phyloP scores from a whole-genome alignment of 805 yeast genomes.

The Wickerhamiella azymoides region DNA sequence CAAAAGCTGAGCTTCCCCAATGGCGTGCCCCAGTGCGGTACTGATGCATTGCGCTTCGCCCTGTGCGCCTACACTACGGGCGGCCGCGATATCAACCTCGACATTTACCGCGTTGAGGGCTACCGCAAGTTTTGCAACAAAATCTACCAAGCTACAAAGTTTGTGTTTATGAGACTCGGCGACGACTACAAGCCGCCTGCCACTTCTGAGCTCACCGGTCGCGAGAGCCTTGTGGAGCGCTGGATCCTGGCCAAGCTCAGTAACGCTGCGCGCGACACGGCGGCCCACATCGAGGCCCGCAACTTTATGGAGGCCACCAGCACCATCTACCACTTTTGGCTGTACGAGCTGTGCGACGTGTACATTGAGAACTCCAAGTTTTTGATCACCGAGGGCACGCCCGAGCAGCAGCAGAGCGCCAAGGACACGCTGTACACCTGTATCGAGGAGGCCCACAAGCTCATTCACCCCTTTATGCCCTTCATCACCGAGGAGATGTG shows the following conservation, averaged over 20 bases:
- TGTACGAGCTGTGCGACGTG: conserved; percentile 87
- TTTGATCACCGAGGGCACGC: conserved; percentile 81
- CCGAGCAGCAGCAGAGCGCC: conserved; percentile 73
- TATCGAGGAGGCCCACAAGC: conserved; percentile 75
- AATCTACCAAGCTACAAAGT: conserved; percentile 97
- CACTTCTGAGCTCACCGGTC: conserved; percentile 42
- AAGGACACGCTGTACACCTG: conserved; percentile 88
- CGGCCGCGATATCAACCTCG: conserved; percentile 95
- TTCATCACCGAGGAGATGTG: conserved; percentile 94
- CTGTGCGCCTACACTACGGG: conserved; percentile 97
- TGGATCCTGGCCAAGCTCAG: conserved; percentile 89
- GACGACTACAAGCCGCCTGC: conserved; percentile 73
- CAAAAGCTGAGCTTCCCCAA: conserved; percentile 83
- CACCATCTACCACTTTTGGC: conserved; percentile 87
- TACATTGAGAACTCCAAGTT: conserved; percentile 95
- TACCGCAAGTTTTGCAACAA: conserved; percentile 99
- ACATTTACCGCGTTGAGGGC: conserved; percentile 93
- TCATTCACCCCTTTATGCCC: conserved; percentile 99
- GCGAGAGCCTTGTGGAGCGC: conserved; percentile 83
- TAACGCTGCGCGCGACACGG: conserved; percentile 48
- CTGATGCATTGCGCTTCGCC: conserved; percentile 96
- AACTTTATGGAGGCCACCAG: conserved; percentile 82
- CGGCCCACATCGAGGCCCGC: conserved; percentile 59
- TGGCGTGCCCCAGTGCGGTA: conserved; percentile 99
- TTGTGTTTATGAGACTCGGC: conserved; percentile 85